Percentiles rank a stretch among this genome's conserved stretches.
Conservation (phyloP, 1,284 basidiomycete species). For the Naganishia sp. region DNA sequence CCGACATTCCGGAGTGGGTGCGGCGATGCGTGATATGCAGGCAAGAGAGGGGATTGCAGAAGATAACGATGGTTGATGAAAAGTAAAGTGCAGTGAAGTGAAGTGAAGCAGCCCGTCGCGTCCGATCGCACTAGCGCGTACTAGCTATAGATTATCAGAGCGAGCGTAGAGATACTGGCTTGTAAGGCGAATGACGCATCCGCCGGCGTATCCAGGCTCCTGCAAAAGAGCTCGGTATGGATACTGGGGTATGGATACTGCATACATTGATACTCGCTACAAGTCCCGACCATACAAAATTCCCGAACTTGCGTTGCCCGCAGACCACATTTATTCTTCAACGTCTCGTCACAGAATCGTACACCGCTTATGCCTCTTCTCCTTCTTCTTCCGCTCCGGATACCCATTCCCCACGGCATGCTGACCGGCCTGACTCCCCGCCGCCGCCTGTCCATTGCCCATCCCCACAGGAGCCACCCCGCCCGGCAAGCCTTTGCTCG, state of each 20-base stretch:
- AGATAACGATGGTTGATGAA: no score
- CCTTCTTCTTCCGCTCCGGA: slow-evolving; percentile 19
- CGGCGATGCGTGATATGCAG: not conserved
- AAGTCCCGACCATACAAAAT: no score
- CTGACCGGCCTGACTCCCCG: not conserved
- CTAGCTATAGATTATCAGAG: no score
- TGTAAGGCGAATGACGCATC: no score
- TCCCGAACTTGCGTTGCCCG: no score
- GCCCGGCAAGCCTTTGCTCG: slow-evolving; percentile 28
- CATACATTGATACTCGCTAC: no score
- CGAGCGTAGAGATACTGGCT: no score
- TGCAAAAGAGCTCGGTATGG: no score
- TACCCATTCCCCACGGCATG: slow-evolving; percentile 7
- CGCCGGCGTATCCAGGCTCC: no score
- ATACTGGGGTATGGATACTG: no score
- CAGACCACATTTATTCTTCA: no score
- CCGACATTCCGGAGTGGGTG: not conserved
- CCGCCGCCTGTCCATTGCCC: not conserved
- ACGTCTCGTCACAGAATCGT: slow-evolving; percentile 45
- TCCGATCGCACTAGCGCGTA: not conserved
- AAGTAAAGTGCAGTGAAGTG: no score
- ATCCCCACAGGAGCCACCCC: slow-evolving; percentile 1
- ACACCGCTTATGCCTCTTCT: slow-evolving; percentile 51
- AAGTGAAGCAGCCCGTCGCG: not conserved
- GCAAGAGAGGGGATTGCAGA: not conserved